Base-by-base conservation (phyloP, 768 basidiomycete species). In the Cystofilobasidium macerans region DNA sequence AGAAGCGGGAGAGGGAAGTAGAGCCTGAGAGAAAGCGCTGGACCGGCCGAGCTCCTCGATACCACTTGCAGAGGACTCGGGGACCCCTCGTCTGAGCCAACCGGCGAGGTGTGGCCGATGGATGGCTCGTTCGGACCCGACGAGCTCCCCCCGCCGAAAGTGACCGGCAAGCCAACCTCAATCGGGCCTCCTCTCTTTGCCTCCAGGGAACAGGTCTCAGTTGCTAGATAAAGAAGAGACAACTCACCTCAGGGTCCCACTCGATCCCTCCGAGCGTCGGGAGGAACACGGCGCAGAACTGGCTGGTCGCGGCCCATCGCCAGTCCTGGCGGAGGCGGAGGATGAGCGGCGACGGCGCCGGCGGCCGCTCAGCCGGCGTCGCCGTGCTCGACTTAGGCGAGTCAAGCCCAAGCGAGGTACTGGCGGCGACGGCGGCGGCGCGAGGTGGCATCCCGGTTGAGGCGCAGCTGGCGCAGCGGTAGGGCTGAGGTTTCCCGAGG, bases 241-340 rank as follows among this genome's bases (percentile, higher is more conserved):
- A 18, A 71, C 76, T 68, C 57, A 75, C 75, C 68, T 76, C 76
- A 42, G 75, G 73, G 53, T 87, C 80, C 69, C 91, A 82, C 72
- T 88, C 86, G 51, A 81, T 77, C 78, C 86, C 80, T 43, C 83
- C 79, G 70, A 93, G 57, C n/a, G 57, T 82, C 80, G 78, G 93
- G 26, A 67, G 60, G 35, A 36, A 94, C 32, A 86, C 89, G 75
- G 82, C 86, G 77, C 89, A 86, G 81, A 94, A 93, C 75, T 93
- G 89, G 76, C 83, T 82, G 76, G 92, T 87, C 30, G 86, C 86
- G 7, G 91, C 91, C 89, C 89, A 94, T 80, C 87, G 85, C 89
- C 89, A 93, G 69, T 89, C 83, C 65, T 79, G 84, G 64, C 91
- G 81, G 60, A 95, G 84, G 5, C 47, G 54, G 40, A 71, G 66